Evolutionary conservation across 352 stramenopile species (phyloP).

Genomic region (Globisporangium barbulae): DNA sequence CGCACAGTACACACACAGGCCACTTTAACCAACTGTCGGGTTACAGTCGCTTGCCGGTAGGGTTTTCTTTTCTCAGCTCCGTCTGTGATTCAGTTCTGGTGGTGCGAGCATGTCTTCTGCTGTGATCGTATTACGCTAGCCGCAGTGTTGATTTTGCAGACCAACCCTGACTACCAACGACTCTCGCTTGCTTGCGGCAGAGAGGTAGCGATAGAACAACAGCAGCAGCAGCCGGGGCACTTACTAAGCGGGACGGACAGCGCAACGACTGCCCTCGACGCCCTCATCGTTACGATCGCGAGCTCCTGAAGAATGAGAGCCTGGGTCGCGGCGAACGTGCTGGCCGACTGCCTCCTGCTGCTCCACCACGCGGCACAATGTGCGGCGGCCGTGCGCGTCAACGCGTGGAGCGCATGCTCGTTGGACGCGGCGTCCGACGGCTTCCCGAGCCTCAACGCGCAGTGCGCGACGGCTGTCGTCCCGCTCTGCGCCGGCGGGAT

Average conservation of each 20-base stretch:
- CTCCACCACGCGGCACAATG: neutral
- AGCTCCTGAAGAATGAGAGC: neutral
- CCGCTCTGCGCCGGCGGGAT: conserved; percentile 47
- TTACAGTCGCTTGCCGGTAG: neutral
- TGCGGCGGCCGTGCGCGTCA: conserved; percentile 12
- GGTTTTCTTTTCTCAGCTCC: conserved; percentile 9
- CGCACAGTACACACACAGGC: neutral
- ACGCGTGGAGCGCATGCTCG: conserved; percentile 32
- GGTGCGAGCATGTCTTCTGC: neutral
- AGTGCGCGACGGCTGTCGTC: conserved; percentile 37
- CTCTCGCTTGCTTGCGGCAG: neutral
- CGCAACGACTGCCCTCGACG: no score
- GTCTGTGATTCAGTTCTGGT: conserved; percentile 7
- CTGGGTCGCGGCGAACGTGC: neutral
- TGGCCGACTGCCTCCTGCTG: neutral
- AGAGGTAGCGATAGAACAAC: neutral
- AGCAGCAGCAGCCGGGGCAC: no score
- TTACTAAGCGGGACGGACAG: neutral
- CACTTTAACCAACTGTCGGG: neutral
- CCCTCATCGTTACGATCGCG: no score
- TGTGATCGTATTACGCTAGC: neutral
- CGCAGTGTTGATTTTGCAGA: neutral
- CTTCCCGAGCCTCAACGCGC: conserved; percentile 24
- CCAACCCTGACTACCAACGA: neutral
- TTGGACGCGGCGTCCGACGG: conserved; percentile 26